Percentiles rank a stretch among this genome's conserved stretches.
Evolutionary conservation across 2,329 filamentous ascomycete species (phyloP).

Genomic region (Colletotrichum noveboracense): DNA sequence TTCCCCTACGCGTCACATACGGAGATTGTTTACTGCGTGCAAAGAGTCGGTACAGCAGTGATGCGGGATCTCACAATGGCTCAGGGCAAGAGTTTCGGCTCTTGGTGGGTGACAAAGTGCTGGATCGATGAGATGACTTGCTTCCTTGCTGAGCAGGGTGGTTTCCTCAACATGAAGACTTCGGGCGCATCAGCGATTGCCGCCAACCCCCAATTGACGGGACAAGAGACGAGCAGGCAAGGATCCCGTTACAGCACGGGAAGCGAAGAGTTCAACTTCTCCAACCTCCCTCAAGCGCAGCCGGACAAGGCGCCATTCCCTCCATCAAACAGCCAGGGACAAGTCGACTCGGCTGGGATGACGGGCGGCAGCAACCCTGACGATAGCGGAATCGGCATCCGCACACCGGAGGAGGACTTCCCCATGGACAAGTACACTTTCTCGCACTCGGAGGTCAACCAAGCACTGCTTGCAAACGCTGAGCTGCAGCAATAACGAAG

Average conservation of each 20-base stretch:
- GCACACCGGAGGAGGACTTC: slow-evolving; percentile 70
- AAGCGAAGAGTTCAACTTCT: slow-evolving; percentile 51
- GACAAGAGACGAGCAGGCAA: slow-evolving; percentile 39
- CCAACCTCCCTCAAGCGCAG: slow-evolving; percentile 52
- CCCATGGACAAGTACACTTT: slow-evolving; percentile 64
- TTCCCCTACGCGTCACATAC: slow-evolving; percentile 78
- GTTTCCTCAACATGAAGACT: slow-evolving; percentile 73
- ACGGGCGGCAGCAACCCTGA: slow-evolving; percentile 53
- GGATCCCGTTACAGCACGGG: slow-evolving; percentile 48
- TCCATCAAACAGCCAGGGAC: slow-evolving; percentile 44
- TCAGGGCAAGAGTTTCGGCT: slow-evolving; percentile 81
- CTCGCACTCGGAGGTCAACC: slow-evolving; percentile 36
- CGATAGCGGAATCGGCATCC: slow-evolving; percentile 77
- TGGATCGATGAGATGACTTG: slow-evolving; percentile 95
- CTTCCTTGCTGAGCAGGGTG: slow-evolving; percentile 88
- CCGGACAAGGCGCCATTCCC: slow-evolving; percentile 57
- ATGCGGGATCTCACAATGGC: slow-evolving; percentile 82
- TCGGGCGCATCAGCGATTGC: slow-evolving; percentile 34
- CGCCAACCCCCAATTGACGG: slow-evolving; percentile 37
- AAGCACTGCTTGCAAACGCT: slow-evolving; percentile 35
- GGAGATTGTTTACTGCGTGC: slow-evolving; percentile 78
- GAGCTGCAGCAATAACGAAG: slow-evolving; percentile 30
- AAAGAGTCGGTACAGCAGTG: slow-evolving; percentile 76
- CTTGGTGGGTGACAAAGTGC: slow-evolving; percentile 95
- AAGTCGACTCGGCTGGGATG: slow-evolving; percentile 47